These are phyloP conservation scores for Bondarzewia mesenterica DNA, from an alignment of 1,284 basidiomycete genomes.

Conservation along the genomic window DNA sequence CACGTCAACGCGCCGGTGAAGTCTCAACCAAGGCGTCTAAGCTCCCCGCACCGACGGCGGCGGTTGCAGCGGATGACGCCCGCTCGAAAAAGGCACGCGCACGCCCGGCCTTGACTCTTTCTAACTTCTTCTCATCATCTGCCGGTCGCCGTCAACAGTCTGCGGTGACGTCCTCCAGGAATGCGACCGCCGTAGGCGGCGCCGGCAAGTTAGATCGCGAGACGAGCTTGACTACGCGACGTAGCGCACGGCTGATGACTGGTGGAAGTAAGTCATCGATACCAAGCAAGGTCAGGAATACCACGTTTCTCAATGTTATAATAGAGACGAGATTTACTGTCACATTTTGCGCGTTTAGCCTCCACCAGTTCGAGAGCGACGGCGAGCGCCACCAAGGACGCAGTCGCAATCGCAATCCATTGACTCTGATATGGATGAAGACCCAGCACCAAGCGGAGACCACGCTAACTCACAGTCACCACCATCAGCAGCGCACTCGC, in stretches of 20 bases:
- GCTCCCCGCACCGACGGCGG: constrained; percentile 18
- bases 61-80: constrained; percentile 41
- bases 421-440: constrained; percentile 67
- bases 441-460: constrained; percentile 33
- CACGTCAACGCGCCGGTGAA: constrained; percentile 44
- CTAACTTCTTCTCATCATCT: constrained; percentile 74
- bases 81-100: constrained; percentile 77
- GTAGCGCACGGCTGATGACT: constrained; percentile 61
- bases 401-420: constrained; percentile 49
- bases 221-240: constrained; percentile 37
- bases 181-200: constrained; percentile 23
- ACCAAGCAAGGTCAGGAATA: constrained; percentile 24
- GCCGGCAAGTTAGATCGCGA: constrained; percentile 42
- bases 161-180: constrained; percentile 46
- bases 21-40: constrained; percentile 41
- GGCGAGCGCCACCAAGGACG: constrained; percentile 40
- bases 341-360: constrained; percentile 7
- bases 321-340: not conserved
- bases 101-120: constrained; percentile 70
- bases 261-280: constrained; percentile 40
- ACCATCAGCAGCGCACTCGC: constrained; percentile 48
- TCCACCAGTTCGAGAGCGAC: constrained; percentile 45
- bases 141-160: constrained; percentile 64
- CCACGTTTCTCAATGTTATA: not conserved
- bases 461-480: constrained; percentile 52